Evolutionary conservation across 2,329 filamentous ascomycete genomes (phyloP).

Genomic region (Ambrosiella beaveri): DNA sequence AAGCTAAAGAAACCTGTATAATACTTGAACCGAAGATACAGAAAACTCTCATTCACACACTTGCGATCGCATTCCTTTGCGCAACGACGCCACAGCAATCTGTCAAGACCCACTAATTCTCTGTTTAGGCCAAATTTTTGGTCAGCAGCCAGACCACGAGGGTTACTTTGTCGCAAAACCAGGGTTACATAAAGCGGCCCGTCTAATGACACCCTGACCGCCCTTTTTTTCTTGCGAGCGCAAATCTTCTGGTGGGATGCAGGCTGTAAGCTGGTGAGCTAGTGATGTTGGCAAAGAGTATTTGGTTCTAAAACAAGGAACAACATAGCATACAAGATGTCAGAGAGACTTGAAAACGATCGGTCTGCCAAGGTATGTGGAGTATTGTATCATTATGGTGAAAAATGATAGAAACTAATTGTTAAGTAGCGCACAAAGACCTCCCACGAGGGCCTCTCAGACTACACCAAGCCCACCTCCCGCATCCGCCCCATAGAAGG

Average conservation of each 20-base stretch:
- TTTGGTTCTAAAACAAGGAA: background rate
- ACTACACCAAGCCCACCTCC: constrained; percentile 42
- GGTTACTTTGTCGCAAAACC: background rate
- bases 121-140: background rate
- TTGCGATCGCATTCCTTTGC: background rate
- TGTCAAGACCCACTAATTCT: constrained; percentile 7
- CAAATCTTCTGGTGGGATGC: constrained; percentile 8
- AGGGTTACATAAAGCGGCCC: constrained; percentile 16
- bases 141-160: background rate
- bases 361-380: constrained; percentile 11
- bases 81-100: constrained; percentile 6
- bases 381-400: too few species aligned
- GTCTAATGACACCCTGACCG: constrained; percentile 1
- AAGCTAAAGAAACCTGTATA: too few species aligned
- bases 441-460: constrained; percentile 25
- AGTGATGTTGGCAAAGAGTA: background rate
- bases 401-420: background rate
- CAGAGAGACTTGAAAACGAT: constrained; percentile 7
- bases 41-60: too few species aligned
- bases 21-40: too few species aligned
- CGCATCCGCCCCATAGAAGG: constrained; percentile 46
- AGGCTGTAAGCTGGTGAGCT: background rate
- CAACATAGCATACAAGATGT: background rate
- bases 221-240: constrained; percentile 10
- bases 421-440: constrained; percentile 32